Conservation (phyloP, 306 rosid species). For the Hippophae gyantsensis region DNA sequence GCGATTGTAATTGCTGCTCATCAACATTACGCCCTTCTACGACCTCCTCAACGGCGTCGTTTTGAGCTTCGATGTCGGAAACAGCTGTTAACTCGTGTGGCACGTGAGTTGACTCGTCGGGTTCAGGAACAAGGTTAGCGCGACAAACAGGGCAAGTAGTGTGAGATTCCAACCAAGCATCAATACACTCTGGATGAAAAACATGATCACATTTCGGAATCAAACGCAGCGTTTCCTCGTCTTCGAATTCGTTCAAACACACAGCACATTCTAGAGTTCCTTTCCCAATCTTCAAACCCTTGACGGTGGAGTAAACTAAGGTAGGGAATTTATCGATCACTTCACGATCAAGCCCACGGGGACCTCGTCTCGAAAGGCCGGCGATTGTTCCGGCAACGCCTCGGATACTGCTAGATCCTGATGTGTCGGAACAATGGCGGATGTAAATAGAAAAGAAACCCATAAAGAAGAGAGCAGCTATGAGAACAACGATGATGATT, state of each 20-base stretch:
- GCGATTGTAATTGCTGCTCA: neutral
- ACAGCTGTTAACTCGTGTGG: neutral
- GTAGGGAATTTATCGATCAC: slow-evolving; percentile 62
- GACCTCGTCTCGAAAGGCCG: slow-evolving; percentile 21
- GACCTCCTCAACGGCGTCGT: slow-evolving; percentile 19
- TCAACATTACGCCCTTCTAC: neutral
- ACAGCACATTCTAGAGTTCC: slow-evolving; percentile 78
- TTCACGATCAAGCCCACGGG: slow-evolving; percentile 51
- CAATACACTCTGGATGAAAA: slow-evolving; percentile 80
- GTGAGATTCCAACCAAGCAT: slow-evolving; percentile 64
- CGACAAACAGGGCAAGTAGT: slow-evolving; percentile 94
- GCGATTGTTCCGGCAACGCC: neutral
- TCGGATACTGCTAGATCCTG: neutral
- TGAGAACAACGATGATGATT: slow-evolving; percentile 42
- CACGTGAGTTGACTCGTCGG: slow-evolving; percentile 24
- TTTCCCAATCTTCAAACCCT: slow-evolving; percentile 58
- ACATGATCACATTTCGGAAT: slow-evolving; percentile 92
- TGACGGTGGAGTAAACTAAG: slow-evolving; percentile 49
- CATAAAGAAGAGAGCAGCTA: slow-evolving; percentile 69
- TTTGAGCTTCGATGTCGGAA: slow-evolving; percentile 35
- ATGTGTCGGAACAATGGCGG: slow-evolving; percentile 48
- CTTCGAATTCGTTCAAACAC: slow-evolving; percentile 74
- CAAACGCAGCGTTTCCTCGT: slow-evolving; percentile 71
- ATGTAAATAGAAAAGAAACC: slow-evolving; percentile 73
- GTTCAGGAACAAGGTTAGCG: slow-evolving; percentile 46